Base-by-base conservation (phyloP, 2,329 filamentous ascomycete genomes). In the Colletotrichum musae region DNA sequence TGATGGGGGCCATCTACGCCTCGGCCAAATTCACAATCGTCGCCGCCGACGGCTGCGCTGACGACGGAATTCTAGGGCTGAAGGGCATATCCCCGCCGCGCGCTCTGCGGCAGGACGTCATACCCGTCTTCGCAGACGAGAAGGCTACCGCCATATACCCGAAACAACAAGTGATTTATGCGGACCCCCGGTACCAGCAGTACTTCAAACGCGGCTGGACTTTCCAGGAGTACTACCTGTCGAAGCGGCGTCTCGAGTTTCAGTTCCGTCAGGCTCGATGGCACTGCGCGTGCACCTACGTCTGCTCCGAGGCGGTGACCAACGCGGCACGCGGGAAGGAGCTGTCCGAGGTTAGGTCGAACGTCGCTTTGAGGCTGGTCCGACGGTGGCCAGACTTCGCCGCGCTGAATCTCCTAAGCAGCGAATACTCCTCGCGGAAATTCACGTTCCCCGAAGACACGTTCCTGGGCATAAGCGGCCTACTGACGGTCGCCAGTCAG, bases 161-260 rank as follows among this genome's bases (percentile, higher is more conserved):
- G 6, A 43, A 43, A 15, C 18, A 18, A 18, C 18, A 18, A 18
- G 18, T 18, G 18, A 18, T 18, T 18, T 18, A 18, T 18, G 18
- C 18, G 18, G 18, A 18, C 18, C 18, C 18, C 18, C 18, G 18
- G 18, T 18, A 18, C 16, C 26, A 6, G 48, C 9, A 65, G 12
- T 71, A 68, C 48, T 63, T 45, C 58, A 67, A 53, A 5, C 68
- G 71, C 3, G 71, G 66, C 6, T 72, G 71, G 70, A 72, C 71
- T 1, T 72, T 67, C 56, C 71, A 72, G 39, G 71, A 72, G 59
- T 62, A 62, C 15, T 48, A 63, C 26, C 57, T 72, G 16, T 71
- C 70, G 9, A 56, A 56, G 16, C 62, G 71, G n/a, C 67, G 66
- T 9, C 63, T 72, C 6, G 66, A 43, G 41, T 43, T 43, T 16